phyloP scores from a whole-genome alignment of 345 rosid species.

The Turritis glabra region DNA sequence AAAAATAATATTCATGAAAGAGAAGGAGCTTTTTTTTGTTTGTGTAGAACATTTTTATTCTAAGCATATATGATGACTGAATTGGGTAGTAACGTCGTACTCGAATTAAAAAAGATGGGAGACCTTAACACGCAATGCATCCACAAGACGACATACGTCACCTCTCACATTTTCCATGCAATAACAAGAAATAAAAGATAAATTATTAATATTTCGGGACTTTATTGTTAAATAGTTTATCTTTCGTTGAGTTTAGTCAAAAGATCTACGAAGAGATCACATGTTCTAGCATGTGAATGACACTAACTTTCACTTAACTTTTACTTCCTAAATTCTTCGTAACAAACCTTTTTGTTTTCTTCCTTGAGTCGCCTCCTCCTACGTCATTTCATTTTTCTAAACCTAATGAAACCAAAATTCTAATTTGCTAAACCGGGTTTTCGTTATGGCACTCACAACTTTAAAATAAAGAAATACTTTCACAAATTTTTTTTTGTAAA shows the following conservation, averaged over 20 bases:
- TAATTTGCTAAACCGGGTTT: slow-evolving; percentile 4
- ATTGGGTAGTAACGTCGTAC: background rate
- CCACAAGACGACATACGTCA: slow-evolving; percentile 3
- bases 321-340: background rate
- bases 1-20: too few relatives aligned
- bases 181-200: background rate
- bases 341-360: slow-evolving; percentile 14
- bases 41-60: background rate
- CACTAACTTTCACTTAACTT: slow-evolving; percentile 14
- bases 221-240: background rate
- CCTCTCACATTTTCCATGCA: slow-evolving; percentile 26
- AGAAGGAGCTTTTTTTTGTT: too few relatives aligned
- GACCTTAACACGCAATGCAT: slow-evolving; percentile 21
- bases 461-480: too few relatives aligned
- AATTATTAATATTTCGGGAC: background rate
- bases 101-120: background rate
- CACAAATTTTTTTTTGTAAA: too few relatives aligned
- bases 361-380: background rate
- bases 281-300: slow-evolving; percentile 22
- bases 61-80: background rate
- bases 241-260: background rate
- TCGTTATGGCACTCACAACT: slow-evolving; percentile 18
- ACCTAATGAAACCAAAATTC: slow-evolving; percentile 1
- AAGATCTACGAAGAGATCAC: slow-evolving; percentile 8
- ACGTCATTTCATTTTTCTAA: slow-evolving; percentile 7